These are phyloP conservation scores for Kwoniella sp. DNA, from an alignment of 768 basidiomycete species.

Conservation along the genomic window DNA sequence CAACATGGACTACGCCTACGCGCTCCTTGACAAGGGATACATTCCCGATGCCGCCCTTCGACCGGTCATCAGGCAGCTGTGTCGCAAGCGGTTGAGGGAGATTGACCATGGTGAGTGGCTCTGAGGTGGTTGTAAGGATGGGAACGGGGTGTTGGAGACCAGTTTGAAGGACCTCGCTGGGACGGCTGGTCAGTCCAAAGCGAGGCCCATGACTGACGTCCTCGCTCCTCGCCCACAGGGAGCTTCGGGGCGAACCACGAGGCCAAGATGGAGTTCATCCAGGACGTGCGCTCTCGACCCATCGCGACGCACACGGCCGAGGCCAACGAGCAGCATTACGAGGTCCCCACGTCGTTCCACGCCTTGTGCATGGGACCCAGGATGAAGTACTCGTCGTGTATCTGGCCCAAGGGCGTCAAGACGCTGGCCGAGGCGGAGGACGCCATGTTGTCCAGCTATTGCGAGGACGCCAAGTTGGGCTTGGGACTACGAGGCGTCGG, in stretches of 20 bases:
- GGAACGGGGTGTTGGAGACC: neutral
- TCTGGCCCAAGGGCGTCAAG: slow-evolving; percentile 60
- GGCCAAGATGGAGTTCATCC: slow-evolving; percentile 66
- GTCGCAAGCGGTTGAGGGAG: slow-evolving; percentile 59
- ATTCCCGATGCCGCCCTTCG: slow-evolving; percentile 62
- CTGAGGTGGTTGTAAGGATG: neutral
- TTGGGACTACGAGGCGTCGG: slow-evolving; percentile 36
- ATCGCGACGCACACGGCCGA: slow-evolving; percentile 64
- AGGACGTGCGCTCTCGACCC: slow-evolving; percentile 56
- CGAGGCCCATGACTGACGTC: neutral
- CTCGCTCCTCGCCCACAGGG: slow-evolving; percentile 14
- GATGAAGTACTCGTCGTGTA: slow-evolving; percentile 65
- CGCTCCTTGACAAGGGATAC: slow-evolving; percentile 54
- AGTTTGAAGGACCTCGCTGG: neutral
- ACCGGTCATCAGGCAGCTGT: slow-evolving; percentile 55
- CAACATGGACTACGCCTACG: slow-evolving; percentile 43
- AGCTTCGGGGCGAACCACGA: slow-evolving; percentile 59
- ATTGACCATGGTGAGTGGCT: slow-evolving; percentile 59
- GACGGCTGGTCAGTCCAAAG: neutral
- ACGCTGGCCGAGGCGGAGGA: slow-evolving; percentile 63
- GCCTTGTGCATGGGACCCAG: slow-evolving; percentile 62
- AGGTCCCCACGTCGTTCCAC: slow-evolving; percentile 60
- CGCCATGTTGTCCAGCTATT: slow-evolving; percentile 65
- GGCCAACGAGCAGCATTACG: slow-evolving; percentile 73
- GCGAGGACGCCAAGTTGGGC: slow-evolving; percentile 60